Evolutionary conservation across 805 yeast species (phyloP).

Genomic region (Starmera dryadoides): DNA sequence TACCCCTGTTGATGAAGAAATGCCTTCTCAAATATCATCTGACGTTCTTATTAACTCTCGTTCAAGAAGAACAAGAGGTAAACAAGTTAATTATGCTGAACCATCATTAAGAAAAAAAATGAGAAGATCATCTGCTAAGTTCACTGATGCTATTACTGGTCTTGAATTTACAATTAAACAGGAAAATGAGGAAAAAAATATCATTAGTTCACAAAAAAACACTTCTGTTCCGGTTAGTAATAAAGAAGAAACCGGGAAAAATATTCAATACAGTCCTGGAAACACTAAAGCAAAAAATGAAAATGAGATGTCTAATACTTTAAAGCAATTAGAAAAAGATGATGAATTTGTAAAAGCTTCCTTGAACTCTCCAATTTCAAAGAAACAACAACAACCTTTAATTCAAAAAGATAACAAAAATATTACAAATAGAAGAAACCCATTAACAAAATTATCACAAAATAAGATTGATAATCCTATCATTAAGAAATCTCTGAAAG

Average conservation of each 20-base stretch:
- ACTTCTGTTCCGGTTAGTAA: background rate
- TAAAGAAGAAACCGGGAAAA: background rate
- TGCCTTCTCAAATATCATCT: constrained; percentile 25
- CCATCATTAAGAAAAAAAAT: constrained; percentile 63
- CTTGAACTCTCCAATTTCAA: constrained; percentile 6
- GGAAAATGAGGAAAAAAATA: no score
- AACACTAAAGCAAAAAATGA: background rate
- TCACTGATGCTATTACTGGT: constrained; percentile 51
- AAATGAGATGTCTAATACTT: background rate
- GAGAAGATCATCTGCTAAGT: constrained; percentile 55
- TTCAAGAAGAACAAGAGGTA: constrained; percentile 40
- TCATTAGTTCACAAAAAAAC: background rate
- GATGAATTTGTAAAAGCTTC: constrained; percentile 7
- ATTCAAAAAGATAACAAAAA: constrained; percentile 14
- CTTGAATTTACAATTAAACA: no score
- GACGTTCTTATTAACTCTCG: constrained; percentile 11
- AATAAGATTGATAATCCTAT: constrained; percentile 11
- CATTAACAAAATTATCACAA: constrained; percentile 9
- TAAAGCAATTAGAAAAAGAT: background rate
- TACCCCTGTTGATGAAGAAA: constrained; percentile 28
- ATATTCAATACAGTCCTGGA: background rate
- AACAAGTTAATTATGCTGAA: constrained; percentile 55
- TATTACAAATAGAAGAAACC: constrained; percentile 21
- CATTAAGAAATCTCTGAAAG: constrained; percentile 3
- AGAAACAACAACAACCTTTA: constrained; percentile 7